Conservation (phyloP, 129 eudicot genomes). For the Lactuca sativa region DNA sequence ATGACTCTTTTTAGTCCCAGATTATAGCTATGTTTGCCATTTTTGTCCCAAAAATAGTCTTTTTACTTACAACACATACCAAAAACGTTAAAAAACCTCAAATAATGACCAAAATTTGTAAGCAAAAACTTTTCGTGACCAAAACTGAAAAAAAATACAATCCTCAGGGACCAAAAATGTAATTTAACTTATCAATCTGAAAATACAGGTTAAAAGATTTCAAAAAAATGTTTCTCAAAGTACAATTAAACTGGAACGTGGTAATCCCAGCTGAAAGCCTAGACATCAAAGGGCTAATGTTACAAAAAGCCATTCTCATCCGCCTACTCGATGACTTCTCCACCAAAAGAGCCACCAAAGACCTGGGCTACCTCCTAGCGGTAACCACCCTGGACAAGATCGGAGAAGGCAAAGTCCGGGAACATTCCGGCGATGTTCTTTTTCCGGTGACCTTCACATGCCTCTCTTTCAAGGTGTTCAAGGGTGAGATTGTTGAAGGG, state of each 20-base stretch:
- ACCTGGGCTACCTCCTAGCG: constrained; percentile 59
- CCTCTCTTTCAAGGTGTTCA: constrained; percentile 58
- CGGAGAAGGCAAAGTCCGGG: constrained; percentile 72
- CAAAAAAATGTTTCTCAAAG: constrained; percentile 60
- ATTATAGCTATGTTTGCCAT: too few species aligned
- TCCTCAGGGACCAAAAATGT: too few species aligned
- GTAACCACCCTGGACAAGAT: constrained; percentile 60
- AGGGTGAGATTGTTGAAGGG: constrained; percentile 65
- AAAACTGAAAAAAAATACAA: too few species aligned
- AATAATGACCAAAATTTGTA: not conserved
- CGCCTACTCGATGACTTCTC: constrained; percentile 73
- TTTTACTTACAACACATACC: too few species aligned
- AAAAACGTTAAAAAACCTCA: not conserved
- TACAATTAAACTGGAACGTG: constrained; percentile 71
- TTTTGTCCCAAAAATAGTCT: too few species aligned
- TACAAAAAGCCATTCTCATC: constrained; percentile 61
- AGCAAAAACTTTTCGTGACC: too few species aligned
- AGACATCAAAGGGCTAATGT: constrained; percentile 60
- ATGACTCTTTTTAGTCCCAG: not conserved
- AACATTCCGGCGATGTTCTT: constrained; percentile 61
- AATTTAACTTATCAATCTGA: not conserved
- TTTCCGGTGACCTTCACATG: constrained; percentile 67
- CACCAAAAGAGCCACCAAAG: constrained; percentile 62
- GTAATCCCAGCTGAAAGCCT: constrained; percentile 64
- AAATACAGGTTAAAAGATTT: not conserved